These are phyloP conservation scores for Phytophthora palmivora DNA, from an alignment of 352 stramenopile species.

Conservation along the genomic window DNA sequence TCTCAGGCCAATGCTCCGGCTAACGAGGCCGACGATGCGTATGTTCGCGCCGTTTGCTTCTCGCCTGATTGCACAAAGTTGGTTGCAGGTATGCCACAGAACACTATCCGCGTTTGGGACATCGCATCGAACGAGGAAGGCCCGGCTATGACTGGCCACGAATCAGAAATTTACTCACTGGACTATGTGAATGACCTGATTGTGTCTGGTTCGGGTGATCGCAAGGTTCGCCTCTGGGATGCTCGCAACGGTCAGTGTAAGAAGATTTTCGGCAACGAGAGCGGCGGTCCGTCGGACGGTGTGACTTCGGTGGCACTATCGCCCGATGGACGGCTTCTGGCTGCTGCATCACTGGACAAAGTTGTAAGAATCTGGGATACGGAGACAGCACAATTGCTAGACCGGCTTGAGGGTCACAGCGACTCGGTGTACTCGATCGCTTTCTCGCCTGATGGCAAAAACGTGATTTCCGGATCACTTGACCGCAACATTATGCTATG, in stretches of 20 bases:
- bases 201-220: conserved; percentile 85
- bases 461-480: conserved; percentile 86
- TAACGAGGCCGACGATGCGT: conserved; percentile 82
- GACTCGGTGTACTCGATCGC: conserved; percentile 91
- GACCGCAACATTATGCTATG: conserved; percentile 91
- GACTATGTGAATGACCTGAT: conserved; percentile 90
- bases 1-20: conserved; percentile 52
- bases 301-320: conserved; percentile 86
- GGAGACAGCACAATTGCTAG: conserved; percentile 78
- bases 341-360: conserved; percentile 85
- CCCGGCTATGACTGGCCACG: conserved; percentile 80
- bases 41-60: conserved; percentile 87
- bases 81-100: conserved; percentile 88
- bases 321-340: conserved; percentile 76
- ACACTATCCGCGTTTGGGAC: conserved; percentile 89
- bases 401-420: conserved; percentile 84
- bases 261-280: conserved; percentile 87
- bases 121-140: conserved; percentile 89
- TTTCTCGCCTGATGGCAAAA: conserved; percentile 89
- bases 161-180: conserved; percentile 89
- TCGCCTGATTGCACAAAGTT: conserved; percentile 87
- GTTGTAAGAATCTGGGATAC: conserved; percentile 90
- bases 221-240: conserved; percentile 87
- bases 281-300: conserved; percentile 76
- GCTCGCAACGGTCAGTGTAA: conserved; percentile 83